Base-by-base conservation (phyloP, 805 yeast genomes). In the Debaryomyces castellii region DNA sequence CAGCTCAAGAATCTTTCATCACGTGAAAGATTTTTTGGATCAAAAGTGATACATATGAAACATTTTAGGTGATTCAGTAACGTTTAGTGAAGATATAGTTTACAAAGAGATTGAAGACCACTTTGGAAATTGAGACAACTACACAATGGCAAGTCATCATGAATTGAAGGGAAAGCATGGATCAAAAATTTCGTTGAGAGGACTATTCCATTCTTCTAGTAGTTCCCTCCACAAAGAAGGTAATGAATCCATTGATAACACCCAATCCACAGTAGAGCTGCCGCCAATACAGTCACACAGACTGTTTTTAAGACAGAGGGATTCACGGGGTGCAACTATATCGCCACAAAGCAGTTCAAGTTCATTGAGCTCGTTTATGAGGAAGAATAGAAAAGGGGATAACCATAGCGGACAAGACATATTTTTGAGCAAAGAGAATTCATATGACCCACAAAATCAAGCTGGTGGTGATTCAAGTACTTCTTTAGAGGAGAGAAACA, bases 321-420 rank as follows among this genome's bases (percentile, higher is more conserved):
- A 53, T 41, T 59, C 66, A 9, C 50, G 55, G 24, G 24, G 24
- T 3, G 50, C 47, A 24, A 53, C 64, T 21, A 43, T 62, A 23
- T 57, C 66, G 32, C 62, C 68, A 8, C 63, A 54, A 36, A 53
- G 63, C 18, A 59, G 66, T 25, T 39, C 52, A n/a, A 49, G 53
- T 34, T 56, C 66, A 6, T 20, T 53, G 23, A 52, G 51, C 38
- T 58, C 62, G 4, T 17, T 51, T 12, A 38, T 41, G 36, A 42
- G 39, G 21, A 44, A 40, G 33, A 18, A 9, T 14, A 30, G 34
- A 30, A 30, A 30, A 16, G 34, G 34, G 18, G 34, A 30, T 14
- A 30, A 16, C 14, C n/a, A 4, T 30, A 30, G 7, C 16, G 18
- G 39, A 20, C 40, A 45, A 14, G 49, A 48, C 9, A 9, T 30